Conservation (phyloP, 805 yeast genomes). For the Starmerella floricola region DNA sequence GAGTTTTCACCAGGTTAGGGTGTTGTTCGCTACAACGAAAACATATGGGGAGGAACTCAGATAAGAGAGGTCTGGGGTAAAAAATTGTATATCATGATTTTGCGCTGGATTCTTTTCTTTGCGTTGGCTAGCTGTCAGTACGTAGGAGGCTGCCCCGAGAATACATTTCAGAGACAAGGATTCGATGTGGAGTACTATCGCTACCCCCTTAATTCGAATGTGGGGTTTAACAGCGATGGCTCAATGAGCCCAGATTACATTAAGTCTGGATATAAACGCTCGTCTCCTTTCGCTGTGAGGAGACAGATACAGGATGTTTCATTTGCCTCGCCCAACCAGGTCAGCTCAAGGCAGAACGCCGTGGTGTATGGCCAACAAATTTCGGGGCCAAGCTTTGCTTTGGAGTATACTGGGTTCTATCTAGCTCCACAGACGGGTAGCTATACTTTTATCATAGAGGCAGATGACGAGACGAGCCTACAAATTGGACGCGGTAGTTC, state of each 20-base stretch:
- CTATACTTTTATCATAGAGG: background rate
- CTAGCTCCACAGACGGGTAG: background rate
- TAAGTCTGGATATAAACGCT: background rate
- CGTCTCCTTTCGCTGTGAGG: background rate
- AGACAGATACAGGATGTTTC: background rate
- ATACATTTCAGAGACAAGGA: no score
- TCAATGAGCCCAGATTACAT: no score
- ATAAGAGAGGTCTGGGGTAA: no score
- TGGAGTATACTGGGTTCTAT: background rate
- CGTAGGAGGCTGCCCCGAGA: no score
- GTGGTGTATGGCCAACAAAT: background rate
- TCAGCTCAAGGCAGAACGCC: background rate
- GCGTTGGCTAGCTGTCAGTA: no score
- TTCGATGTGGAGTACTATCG: background rate
- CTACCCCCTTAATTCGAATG: background rate
- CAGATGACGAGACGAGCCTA: background rate
- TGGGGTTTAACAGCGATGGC: background rate
- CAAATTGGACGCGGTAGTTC: background rate
- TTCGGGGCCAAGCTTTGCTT: background rate
- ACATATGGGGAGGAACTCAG: no score
- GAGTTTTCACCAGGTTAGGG: no score
- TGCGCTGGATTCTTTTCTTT: no score
- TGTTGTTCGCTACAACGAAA: no score
- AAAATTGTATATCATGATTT: no score
- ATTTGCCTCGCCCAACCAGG: background rate